These are phyloP conservation scores for Boletales sp. DNA, from an alignment of 768 basidiomycete species.

Conservation along the genomic window DNA sequence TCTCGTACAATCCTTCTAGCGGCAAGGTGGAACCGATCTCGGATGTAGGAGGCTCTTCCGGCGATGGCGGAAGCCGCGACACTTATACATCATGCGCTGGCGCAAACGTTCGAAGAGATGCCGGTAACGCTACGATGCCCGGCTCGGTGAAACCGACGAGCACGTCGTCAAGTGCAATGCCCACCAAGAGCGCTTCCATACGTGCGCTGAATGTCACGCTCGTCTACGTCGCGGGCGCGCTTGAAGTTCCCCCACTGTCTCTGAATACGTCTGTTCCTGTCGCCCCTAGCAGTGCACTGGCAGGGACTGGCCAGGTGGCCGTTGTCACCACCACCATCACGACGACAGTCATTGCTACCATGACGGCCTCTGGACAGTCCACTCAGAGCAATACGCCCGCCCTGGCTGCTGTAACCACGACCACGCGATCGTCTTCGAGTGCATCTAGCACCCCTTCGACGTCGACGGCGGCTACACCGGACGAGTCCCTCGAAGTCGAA, in stretches of 20 bases:
- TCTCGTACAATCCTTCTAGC: conserved; percentile 48
- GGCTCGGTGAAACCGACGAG: conserved; percentile 11
- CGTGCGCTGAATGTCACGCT: conserved; percentile 43
- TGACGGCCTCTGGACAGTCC: conserved; percentile 6
- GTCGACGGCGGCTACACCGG: background rate
- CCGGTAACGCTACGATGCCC: conserved; percentile 3
- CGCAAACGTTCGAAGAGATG: conserved; percentile 15
- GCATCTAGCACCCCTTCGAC: background rate
- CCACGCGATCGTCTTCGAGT: conserved; percentile 3
- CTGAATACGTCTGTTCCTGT: background rate
- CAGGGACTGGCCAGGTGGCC: background rate
- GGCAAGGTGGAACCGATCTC: conserved; percentile 55
- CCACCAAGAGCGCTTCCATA: conserved; percentile 9
- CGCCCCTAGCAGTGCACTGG: background rate
- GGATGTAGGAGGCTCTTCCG: conserved; percentile 29
- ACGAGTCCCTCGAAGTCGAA: conserved; percentile 20
- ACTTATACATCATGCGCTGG: conserved; percentile 1
- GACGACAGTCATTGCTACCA: conserved; percentile 16
- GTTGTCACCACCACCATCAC: conserved; percentile 27
- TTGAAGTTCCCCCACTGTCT: conserved; percentile 23
- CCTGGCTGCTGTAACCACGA: conserved; percentile 9
- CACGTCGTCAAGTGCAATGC: conserved; percentile 12
- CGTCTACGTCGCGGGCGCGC: conserved; percentile 44
- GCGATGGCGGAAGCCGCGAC: conserved; percentile 3
- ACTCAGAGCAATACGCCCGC: conserved; percentile 5